Evolutionary conservation across 2,329 filamentous ascomycete genomes (phyloP), one percentile per base, ranked within the genome.

Genomic region (Calonectria henricotiae): DNA sequence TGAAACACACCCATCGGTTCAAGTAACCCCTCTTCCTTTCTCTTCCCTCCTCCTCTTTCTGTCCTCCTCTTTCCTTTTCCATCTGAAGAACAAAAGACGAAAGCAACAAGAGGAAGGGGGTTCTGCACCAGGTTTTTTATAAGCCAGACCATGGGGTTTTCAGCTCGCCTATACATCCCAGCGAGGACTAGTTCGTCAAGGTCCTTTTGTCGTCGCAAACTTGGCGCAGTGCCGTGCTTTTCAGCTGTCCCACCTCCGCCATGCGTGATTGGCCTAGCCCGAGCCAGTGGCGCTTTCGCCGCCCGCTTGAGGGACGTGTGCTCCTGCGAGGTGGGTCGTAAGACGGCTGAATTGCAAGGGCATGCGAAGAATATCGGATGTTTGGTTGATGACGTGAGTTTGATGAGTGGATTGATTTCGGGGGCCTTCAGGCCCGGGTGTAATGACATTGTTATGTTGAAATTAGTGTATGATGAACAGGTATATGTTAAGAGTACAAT

Each of bases 321-420:
- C 8, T 27, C 30, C 30, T 39, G 54, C 35, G 41, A 58, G 51
- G 51, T 54, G 49, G 32, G 49, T 32, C 43, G 60, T 68, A 64
- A 70, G 68, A 63, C 60, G 68, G 64, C 20, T 25, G 39, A 67
- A 70, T 67, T 39, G n/a, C 60, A 30, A n/a, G 67, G 25, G 23
- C 61, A 43, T 64, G 41, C 20, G 55, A 41, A 35, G 43, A 41
- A 62, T 20, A 60, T 20, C 47, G 62, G 62, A 35, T 37, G 54
- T 39, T 39, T 58, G 37, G 44, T 35, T 43, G 65, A 61, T 49
- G 46, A 44, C 25, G 39, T 41, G 32, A 39, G 20, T 58, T 39
- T 39, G 32, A 17, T 5, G 55, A 30, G 39, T 27, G 55, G 37
- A 44, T 61, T 61, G 37, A 11, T 61, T 32, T 23, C 30, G 37